A percentile compares a stretch with the other conserved stretches of the same genome.
These are phyloP conservation scores for Colletotrichum sp. DNA, from an alignment of 2,329 filamentous ascomycete species.

Conservation along the genomic window DNA sequence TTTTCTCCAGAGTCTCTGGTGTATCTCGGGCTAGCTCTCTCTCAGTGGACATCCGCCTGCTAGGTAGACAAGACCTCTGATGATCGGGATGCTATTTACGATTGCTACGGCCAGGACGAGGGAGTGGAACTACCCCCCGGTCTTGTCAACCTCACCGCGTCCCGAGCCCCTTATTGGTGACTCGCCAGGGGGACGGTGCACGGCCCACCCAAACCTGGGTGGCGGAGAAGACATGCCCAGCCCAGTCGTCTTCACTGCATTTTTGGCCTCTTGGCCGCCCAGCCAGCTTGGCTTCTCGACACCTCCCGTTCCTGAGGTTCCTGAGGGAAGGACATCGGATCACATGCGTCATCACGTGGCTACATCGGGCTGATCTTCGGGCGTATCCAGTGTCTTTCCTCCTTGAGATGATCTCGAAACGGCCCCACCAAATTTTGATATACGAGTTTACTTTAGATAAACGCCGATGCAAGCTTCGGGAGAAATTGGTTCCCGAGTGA, in stretches of 20 bases:
- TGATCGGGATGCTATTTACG: slow-evolving; percentile 10
- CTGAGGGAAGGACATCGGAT: not conserved
- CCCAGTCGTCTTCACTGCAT: slow-evolving; percentile 11
- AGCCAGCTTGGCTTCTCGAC: not conserved
- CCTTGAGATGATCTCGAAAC: slow-evolving; percentile 22
- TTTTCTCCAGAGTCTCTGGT: not conserved
- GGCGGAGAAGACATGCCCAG: not conserved
- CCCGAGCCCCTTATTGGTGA: not conserved
- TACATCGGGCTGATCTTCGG: not conserved
- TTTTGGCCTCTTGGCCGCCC: slow-evolving; percentile 15
- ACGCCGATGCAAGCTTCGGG: slow-evolving; percentile 19
- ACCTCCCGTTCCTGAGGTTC: not conserved
- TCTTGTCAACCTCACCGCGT: not conserved
- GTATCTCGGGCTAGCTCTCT: not conserved
- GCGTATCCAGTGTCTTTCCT: not conserved
- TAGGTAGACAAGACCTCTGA: not conserved
- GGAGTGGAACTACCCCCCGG: not conserved
- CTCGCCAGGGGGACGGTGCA: slow-evolving; percentile 2
- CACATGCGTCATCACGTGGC: slow-evolving; percentile 12
- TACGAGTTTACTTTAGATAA: slow-evolving; percentile 19
- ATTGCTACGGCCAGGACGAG: slow-evolving; percentile 9
- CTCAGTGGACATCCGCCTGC: not conserved
- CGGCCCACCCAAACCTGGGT: not conserved
- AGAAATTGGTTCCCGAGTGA: slow-evolving; percentile 10
- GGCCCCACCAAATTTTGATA: slow-evolving; percentile 14